A percentile compares a stretch with the other conserved stretches of the same genome.
Conservation (phyloP, 2,329 filamentous ascomycete genomes). For the Monilinia fructicola region DNA sequence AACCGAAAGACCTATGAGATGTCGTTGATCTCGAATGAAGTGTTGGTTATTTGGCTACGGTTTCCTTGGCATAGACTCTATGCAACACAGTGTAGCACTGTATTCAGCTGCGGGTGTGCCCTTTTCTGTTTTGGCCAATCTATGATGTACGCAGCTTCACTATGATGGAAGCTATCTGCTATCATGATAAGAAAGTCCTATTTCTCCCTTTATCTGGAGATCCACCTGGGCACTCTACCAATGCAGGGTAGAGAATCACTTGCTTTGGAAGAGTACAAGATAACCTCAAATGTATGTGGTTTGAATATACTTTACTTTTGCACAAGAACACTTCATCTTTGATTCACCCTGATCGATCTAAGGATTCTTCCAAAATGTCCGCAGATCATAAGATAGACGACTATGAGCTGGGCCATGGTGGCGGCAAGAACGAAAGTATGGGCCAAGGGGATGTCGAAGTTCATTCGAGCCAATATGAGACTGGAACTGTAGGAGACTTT, state of each 20-base stretch:
- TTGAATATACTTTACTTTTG: background rate
- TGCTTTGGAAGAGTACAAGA: constrained; percentile 1
- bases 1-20: background rate
- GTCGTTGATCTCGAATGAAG: background rate
- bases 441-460: background rate
- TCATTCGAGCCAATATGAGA: constrained; percentile 1
- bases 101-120: background rate
- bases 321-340: background rate
- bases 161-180: background rate
- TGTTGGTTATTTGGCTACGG: background rate
- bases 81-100: background rate
- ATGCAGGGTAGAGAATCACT: background rate
- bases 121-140: background rate
- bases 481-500: background rate
- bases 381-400: constrained; percentile 7
- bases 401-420: constrained; percentile 16
- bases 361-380: constrained; percentile 1
- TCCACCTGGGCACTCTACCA: background rate
- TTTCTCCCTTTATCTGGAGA: background rate
- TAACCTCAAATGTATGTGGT: background rate
- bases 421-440: constrained; percentile 5
- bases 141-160: background rate
- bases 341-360: background rate
- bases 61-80: background rate
- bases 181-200: constrained; percentile 12